Percentiles rank a stretch among this genome's conserved stretches.
Conservation (phyloP, 331 rosid genomes). For the Telfairia occidentalis region DNA sequence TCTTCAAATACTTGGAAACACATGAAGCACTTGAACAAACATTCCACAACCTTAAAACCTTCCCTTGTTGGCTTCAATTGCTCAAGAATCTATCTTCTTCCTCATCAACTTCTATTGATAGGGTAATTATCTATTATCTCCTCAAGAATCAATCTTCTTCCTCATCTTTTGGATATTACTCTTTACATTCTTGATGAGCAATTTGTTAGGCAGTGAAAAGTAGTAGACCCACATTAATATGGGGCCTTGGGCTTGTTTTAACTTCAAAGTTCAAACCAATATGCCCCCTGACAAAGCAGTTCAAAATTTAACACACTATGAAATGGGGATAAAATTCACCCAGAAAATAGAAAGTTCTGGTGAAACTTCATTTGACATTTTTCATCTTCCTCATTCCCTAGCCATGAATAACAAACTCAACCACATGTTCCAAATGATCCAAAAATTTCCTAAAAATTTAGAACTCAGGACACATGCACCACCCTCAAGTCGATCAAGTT, state of each 20-base stretch:
- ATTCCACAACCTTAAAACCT: constrained; percentile 38
- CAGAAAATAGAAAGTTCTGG: constrained; percentile 11
- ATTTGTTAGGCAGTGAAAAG: constrained; percentile 65
- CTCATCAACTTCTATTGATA: constrained; percentile 59
- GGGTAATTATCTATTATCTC: constrained; percentile 56
- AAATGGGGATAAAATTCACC: constrained; percentile 18
- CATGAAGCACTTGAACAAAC: constrained; percentile 15
- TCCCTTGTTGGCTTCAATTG: constrained; percentile 52
- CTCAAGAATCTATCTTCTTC: constrained; percentile 57
- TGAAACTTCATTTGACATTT: constrained; percentile 13
- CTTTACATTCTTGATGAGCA: constrained; percentile 57
- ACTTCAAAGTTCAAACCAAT: constrained; percentile 96
- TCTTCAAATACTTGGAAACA: constrained; percentile 16
- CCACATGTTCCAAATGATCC: background rate
- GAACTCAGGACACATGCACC: background rate
- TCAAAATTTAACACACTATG: constrained; percentile 49
- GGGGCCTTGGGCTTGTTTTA: constrained; percentile 96
- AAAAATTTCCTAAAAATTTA: background rate
- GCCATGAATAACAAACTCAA: constrained; percentile 1
- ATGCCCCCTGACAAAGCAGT: constrained; percentile 99
- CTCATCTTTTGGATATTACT: constrained; percentile 58
- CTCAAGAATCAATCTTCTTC: constrained; percentile 25
- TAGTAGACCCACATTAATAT: constrained; percentile 71
- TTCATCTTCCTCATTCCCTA: constrained; percentile 20
- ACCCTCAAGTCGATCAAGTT: background rate